Percentiles rank a stretch among this genome's conserved stretches.
Conservation (phyloP, 345 rosid genomes). For the Arabidopsis arenosa region DNA sequence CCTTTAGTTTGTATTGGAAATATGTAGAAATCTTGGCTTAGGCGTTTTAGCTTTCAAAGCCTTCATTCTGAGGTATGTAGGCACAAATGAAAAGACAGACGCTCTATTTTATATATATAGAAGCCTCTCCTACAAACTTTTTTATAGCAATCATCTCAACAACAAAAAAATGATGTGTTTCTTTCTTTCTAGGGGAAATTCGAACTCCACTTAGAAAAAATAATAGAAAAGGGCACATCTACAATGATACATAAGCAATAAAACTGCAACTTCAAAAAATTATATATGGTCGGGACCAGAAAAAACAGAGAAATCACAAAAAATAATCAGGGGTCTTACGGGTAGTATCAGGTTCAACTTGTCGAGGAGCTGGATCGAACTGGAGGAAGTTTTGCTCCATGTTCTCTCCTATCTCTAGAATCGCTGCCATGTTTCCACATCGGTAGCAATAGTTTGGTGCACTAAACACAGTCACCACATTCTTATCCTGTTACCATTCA, state of each 20-base stretch:
- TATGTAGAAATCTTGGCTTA: neutral
- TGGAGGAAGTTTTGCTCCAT: slow-evolving; percentile 88
- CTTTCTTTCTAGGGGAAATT: slow-evolving; percentile 32
- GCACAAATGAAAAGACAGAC: neutral
- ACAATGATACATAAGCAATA: slow-evolving; percentile 36
- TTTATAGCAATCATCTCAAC: slow-evolving; percentile 31
- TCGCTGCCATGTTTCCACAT: slow-evolving; percentile 90
- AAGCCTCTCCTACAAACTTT: slow-evolving; percentile 34
- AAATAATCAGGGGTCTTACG: slow-evolving; percentile 89
- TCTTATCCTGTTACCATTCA: slow-evolving; percentile 59
- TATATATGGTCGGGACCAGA: slow-evolving; percentile 11
- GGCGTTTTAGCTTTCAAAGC: neutral
- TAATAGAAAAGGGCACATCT: slow-evolving; percentile 37
- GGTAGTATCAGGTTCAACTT: slow-evolving; percentile 77
- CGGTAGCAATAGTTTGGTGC: slow-evolving; percentile 85
- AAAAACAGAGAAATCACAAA: slow-evolving; percentile 51
- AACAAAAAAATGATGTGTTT: slow-evolving; percentile 32
- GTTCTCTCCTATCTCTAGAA: slow-evolving; percentile 81
- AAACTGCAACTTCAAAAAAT: slow-evolving; percentile 20
- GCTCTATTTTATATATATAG: slow-evolving; percentile 21
- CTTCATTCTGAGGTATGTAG: neutral
- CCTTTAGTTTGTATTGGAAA: slow-evolving; percentile 9
- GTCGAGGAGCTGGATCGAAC: slow-evolving; percentile 92
- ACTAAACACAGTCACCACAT: slow-evolving; percentile 84
- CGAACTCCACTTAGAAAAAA: slow-evolving; percentile 21